Conservation (phyloP, 1,139 yeast species). For the Geotrichum australiense region DNA sequence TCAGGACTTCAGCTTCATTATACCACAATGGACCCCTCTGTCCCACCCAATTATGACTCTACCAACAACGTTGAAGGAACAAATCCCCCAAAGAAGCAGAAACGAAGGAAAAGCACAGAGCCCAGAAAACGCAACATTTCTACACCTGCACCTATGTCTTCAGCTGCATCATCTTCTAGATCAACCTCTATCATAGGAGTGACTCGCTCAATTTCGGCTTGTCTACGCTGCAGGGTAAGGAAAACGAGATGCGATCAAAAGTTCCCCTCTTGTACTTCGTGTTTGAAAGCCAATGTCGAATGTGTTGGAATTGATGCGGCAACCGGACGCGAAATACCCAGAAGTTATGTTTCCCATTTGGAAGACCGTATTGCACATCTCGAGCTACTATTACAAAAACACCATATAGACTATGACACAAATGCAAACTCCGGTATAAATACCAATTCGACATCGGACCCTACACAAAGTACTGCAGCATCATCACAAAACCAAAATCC, state of each 20-base stretch:
- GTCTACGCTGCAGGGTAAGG: constrained; percentile 72
- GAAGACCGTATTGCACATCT: constrained; percentile 57
- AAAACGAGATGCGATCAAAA: constrained; percentile 80
- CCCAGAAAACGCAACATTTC: constrained; percentile 5
- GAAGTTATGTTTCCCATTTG: constrained; percentile 71
- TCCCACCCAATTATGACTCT: too few relatives aligned
- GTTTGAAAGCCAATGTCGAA: constrained; percentile 59
- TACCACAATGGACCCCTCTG: too few relatives aligned
- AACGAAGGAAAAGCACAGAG: constrained; percentile 1
- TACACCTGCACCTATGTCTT: background rate
- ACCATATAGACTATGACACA: constrained; percentile 37
- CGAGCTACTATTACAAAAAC: constrained; percentile 43
- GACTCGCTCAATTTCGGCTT: constrained; percentile 52
- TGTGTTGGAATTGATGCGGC: constrained; percentile 84
- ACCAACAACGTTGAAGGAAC: too few relatives aligned
- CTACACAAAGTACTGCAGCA: too few relatives aligned
- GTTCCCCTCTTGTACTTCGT: constrained; percentile 72
- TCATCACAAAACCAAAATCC: constrained; percentile 37
- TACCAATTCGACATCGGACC: too few relatives aligned
- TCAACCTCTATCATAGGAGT: constrained; percentile 19
- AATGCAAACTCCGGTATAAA: too few relatives aligned
- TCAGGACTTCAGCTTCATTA: too few relatives aligned
- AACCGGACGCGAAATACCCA: constrained; percentile 77
- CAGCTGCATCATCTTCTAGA: too few relatives aligned
- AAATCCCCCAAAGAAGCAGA: constrained; percentile 3